Evolutionary conservation across 1,139 yeast genomes (phyloP), one percentile per base, ranked within the genome.

Genomic region (Yamadazyma pseudoaaseri): DNA sequence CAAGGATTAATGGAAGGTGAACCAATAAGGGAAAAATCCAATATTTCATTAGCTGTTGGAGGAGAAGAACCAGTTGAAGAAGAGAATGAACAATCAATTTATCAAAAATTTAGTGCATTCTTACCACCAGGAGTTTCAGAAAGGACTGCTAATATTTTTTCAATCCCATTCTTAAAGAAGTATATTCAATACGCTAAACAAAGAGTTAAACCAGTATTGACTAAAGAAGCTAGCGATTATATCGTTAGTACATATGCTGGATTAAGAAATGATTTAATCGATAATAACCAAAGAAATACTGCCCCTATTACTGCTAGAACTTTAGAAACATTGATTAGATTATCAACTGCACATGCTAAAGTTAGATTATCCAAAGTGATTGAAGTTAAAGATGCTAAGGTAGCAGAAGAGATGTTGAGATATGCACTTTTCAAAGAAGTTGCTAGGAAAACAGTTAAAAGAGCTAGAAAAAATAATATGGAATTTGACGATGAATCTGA

Each of bases 221-320:
- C 95, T 4, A 72, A 79, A 42, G 76, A 70, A 36, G 97, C 98
- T 0, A 77, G 90, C 10, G 86, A 81, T 36, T 77, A 84, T 52
- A 89, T 92, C 51, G 94, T 89, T 16, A 73, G 74, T 34, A 79
- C 86, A 6, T 92, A 92, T 55, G 71, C 96, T 1, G 79, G 81
- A 9, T 71, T 92, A 46, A 76, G 99, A 65, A 89, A 89, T 54
- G 95, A 90, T 49, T 79, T 79, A 35, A 68, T 80, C 34, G 83
- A 79, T 30, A 74, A 70, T 43, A 81, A 81, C 49, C 86, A 81
- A 54, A 76, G 92, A 39, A 80, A 86, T 48, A 89, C 97, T 3
- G 85, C 96, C 1, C 98, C 99, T 25, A 87, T 94, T 46, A 92
- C 99, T 3, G 96, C 98, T 15, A 86, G 99, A 79, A 94, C 98